Evolutionary conservation across 768 basidiomycete genomes (phyloP).

Genomic region (Amanita polypyramis): DNA sequence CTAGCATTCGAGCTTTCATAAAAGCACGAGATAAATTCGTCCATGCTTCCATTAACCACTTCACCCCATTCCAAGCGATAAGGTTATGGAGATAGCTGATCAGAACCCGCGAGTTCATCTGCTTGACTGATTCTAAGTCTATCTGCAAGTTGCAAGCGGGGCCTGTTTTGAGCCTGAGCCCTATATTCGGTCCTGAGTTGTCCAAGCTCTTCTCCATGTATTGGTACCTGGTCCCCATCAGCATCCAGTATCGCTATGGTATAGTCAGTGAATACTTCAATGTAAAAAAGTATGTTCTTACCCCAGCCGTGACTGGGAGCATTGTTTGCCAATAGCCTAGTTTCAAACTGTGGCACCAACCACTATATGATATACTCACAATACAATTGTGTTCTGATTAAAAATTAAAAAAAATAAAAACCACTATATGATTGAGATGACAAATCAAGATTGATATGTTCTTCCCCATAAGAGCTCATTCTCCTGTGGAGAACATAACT

Average conservation of each 20-base stretch:
- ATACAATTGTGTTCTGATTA: too few species aligned
- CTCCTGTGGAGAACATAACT: conserved; percentile 26
- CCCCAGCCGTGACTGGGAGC: conserved; percentile 36
- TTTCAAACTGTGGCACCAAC: too few species aligned
- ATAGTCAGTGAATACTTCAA: conserved; percentile 4
- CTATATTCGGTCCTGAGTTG: conserved; percentile 27
- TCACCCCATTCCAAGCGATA: background rate
- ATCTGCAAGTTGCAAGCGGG: conserved; percentile 6
- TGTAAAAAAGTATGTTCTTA: conserved; percentile 15
- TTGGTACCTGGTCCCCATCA: conserved; percentile 55
- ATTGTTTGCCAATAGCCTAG: too few species aligned
- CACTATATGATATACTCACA: too few species aligned
- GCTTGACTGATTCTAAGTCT: background rate
- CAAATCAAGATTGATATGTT: conserved; percentile 30
- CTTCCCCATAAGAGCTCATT: conserved; percentile 25
- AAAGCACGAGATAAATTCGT: background rate
- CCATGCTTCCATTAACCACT: background rate
- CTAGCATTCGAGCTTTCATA: background rate
- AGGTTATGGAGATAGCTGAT: background rate
- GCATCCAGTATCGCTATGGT: conserved; percentile 35
- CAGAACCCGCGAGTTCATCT: background rate
- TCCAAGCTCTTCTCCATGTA: conserved; percentile 51
- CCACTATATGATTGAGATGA: conserved; percentile 25
- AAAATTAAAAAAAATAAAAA: conserved; percentile 11
- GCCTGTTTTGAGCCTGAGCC: background rate